These are phyloP conservation scores for Fusarium sp. DNA, from an alignment of 2,329 filamentous ascomycete species.

Conservation along the genomic window DNA sequence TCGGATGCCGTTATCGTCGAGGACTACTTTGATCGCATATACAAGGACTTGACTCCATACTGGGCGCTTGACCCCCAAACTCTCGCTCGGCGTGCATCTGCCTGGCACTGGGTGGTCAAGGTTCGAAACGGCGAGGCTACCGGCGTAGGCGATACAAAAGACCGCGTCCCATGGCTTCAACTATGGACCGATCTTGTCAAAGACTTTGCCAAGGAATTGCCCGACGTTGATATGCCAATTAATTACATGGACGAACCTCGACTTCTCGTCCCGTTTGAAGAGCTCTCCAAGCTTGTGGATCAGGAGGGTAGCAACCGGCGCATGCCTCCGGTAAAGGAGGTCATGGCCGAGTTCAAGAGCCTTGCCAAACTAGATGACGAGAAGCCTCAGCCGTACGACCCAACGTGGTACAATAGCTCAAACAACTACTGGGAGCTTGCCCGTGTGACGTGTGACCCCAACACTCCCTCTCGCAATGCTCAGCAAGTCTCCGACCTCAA, in stretches of 20 bases:
- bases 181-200: slow-evolving; percentile 59
- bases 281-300: slow-evolving; percentile 59
- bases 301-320: slow-evolving; percentile 56
- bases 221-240: slow-evolving; percentile 72
- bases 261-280: slow-evolving; percentile 66
- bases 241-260: slow-evolving; percentile 70
- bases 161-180: slow-evolving; percentile 55
- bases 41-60: slow-evolving; percentile 67
- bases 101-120: slow-evolving; percentile 56
- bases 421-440: slow-evolving; percentile 67
- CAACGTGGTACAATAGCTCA: slow-evolving; percentile 56
- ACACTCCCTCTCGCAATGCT: slow-evolving; percentile 56
- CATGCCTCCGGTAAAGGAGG: slow-evolving; percentile 53
- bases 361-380: slow-evolving; percentile 49
- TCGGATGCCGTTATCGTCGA: slow-evolving; percentile 65
- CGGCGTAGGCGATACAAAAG: slow-evolving; percentile 51
- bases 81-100: slow-evolving; percentile 50
- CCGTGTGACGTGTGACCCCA: slow-evolving; percentile 63
- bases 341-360: slow-evolving; percentile 55
- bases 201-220: slow-evolving; percentile 62
- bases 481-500: slow-evolving; percentile 45
- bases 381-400: slow-evolving; percentile 52
- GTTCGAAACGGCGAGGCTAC: slow-evolving; percentile 56
- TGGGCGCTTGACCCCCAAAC: slow-evolving; percentile 61
- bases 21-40: slow-evolving; percentile 70